Evolutionary conservation across 768 basidiomycete genomes (phyloP), one percentile per base, ranked within the genome.

Genomic region (Tricholoma furcatifolium): DNA sequence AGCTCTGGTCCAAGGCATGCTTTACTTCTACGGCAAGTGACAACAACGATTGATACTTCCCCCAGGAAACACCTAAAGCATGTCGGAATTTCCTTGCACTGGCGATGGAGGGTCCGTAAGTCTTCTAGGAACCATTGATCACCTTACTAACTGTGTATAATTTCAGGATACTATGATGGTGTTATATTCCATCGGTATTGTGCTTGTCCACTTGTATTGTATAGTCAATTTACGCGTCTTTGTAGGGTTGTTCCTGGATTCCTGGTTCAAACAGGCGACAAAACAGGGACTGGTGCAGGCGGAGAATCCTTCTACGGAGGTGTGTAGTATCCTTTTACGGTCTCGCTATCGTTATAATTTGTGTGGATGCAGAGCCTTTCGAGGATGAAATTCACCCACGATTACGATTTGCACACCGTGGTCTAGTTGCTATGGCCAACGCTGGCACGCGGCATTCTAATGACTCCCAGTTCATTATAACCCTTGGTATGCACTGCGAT

Each of bases 251-350:
- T 98, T 2, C 90, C 94, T 0, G 83, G 85, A 15, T 97, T 98
- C 68, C 82, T 98, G 40, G 89, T 97, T 0, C 97, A 98, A 67
- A 94, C 94, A 2, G 96, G 96, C 15, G 96, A 98, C 67, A 85
- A 78, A 59, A 93, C 93, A 0, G 93, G 93, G 1, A 92, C 91
- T 0, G 97, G 97, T 2, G 84, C 72, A 0, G 93, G 94, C 6
- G 95, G 97, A 58, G 96, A 98, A 66, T 95, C 93, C 1, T 91
- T 97, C 67, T 98, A 91, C 60, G 96, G 96, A 67, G 93, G 93
- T 77, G 39, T 11, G 74, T 57, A 4, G 18, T 17, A 7, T 12
- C 10, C 18, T 15, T 50, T 21, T 14, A 32, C 17, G 21, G 1
- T 27, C 1, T 31, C 6, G 3, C 17, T 6, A 21, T 9, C 39